A percentile compares a stretch with the other conserved stretches of the same genome.
Evolutionary conservation across 1,139 yeast species (phyloP).

Genomic region (Waltiozyma solani): DNA sequence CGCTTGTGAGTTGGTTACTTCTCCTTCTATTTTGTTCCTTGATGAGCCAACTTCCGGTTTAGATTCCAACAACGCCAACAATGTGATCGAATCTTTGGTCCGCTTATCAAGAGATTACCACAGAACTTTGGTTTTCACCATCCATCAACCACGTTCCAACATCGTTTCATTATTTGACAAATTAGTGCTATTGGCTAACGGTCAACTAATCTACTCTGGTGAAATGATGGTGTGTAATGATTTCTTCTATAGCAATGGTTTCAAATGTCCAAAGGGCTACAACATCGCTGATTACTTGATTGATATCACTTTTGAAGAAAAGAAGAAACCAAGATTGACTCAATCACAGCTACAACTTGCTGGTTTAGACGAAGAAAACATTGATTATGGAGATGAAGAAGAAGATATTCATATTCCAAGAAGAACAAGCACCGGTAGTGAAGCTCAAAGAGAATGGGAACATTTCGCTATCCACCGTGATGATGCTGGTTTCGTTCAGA

Average conservation of each 20-base stretch:
- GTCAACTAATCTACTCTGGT: conserved; percentile 83
- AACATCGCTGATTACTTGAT: conserved; percentile 90
- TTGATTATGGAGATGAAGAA: conserved; percentile 21
- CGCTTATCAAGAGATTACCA: conserved; percentile 70
- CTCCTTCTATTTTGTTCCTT: conserved; percentile 69
- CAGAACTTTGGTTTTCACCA: conserved; percentile 84
- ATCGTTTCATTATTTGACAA: conserved; percentile 87
- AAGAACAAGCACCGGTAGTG: conserved; percentile 27
- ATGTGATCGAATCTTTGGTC: conserved; percentile 79
- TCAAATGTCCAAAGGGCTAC: conserved; percentile 78
- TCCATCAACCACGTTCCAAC: conserved; percentile 97
- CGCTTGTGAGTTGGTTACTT: conserved; percentile 83
- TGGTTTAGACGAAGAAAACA: conserved; percentile 18
- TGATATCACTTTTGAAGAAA: conserved; percentile 63
- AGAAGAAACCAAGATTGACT: conserved; percentile 8
- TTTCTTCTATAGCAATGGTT: conserved; percentile 69
- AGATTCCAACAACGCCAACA: conserved; percentile 87
- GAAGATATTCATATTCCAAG: conserved; percentile 26
- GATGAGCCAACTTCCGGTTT: conserved; percentile 95
- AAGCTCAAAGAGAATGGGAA: conserved; percentile 79
- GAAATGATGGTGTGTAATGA: conserved; percentile 61
- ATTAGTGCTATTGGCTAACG: conserved; percentile 70
- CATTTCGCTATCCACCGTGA: conserved; percentile 83
- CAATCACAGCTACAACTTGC: conserved; percentile 14
- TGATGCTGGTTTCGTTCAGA: conserved; percentile 26